Percentiles rank a stretch among this genome's conserved stretches.
Evolutionary conservation across 2,329 filamentous ascomycete species (phyloP).

Genomic region (Coniochaeta sp.): DNA sequence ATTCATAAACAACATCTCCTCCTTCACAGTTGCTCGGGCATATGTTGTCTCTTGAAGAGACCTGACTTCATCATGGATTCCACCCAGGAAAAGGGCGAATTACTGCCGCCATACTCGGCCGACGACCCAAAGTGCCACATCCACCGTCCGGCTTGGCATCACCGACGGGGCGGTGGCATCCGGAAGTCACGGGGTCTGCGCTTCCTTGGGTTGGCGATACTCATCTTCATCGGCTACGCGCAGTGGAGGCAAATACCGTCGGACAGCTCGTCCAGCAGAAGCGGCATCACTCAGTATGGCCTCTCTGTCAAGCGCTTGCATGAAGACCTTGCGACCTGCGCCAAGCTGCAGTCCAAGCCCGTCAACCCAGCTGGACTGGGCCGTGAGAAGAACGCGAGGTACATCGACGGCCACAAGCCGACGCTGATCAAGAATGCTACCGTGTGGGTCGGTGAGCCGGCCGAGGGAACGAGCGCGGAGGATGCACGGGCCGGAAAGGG

Average conservation of each 20-base stretch:
- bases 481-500: slow-evolving; percentile 52
- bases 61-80: background rate
- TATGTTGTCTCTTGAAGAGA: background rate
- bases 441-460: slow-evolving; percentile 59
- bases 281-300: slow-evolving; percentile 19
- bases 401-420: slow-evolving; percentile 49
- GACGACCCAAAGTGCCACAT: too few species aligned
- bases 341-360: slow-evolving; percentile 46
- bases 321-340: slow-evolving; percentile 48
- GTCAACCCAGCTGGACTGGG: slow-evolving; percentile 47
- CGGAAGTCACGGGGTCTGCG: slow-evolving; percentile 38
- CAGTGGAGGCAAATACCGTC: slow-evolving; percentile 32
- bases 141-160: slow-evolving; percentile 17
- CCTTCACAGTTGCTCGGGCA: background rate
- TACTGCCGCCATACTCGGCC: slow-evolving; percentile 36
- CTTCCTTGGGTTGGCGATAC: slow-evolving; percentile 35
- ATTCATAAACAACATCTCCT: too few species aligned
- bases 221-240: slow-evolving; percentile 40
- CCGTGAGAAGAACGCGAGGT: slow-evolving; percentile 54
- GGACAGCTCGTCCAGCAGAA: background rate
- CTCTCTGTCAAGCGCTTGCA: slow-evolving; percentile 47
- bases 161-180: slow-evolving; percentile 18
- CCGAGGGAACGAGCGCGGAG: slow-evolving; percentile 39
- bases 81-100: slow-evolving; percentile 29
- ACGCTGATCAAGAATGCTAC: slow-evolving; percentile 61